Evolutionary conservation across 1,139 yeast genomes (phyloP), one percentile per base, ranked within the genome.

Genomic region (Petasospora rhodanensis): DNA sequence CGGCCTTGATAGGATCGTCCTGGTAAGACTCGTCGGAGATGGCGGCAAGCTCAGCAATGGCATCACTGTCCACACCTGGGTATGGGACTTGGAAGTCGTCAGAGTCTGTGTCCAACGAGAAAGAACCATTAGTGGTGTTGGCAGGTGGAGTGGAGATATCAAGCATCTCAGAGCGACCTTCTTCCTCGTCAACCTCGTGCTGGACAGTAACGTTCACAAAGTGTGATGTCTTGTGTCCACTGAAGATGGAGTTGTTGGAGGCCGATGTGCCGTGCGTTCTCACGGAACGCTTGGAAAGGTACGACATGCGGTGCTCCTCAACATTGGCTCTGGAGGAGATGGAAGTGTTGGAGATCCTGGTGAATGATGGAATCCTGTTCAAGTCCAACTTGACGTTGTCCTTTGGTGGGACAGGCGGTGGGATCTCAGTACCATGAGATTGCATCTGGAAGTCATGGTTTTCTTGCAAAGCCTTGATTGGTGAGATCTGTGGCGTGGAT

Each of bases 21-120:
- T 69, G 74, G 28, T 72, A 64, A 1, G 79, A 65, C 38, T 80
- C 89, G 53, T 86, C 95, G 0, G 95, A 89, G 29, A 86, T 78
- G 3, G 81, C 80, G 1, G 91, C 89, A 34, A 84, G 66, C 49
- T 79, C 85, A 30, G 77, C 79, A 31, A 82, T 71, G 3, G 77
- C 80, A 34, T 66, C 66, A 34, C 68, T 69, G 37, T 81, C 73
- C 29, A 79, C 73, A 4, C 86, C 87, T 0, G 83, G 81, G 39
- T 74, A 75, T 6, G 64, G 63, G 20, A 59, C 42, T 11, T 54
- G 46, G 25, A 53, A 51, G 62, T 73, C 35, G 56, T 68, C 44
- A 11, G 52, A 42, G 15, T 36, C 26, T 2, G 43, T 29, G 2
- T 45, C 39, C 4, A 43, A 42, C 5, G 37, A 35, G 9, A 39